Conservation (phyloP, 2,329 filamentous ascomycete genomes). For the Lithohypha guttulata region DNA sequence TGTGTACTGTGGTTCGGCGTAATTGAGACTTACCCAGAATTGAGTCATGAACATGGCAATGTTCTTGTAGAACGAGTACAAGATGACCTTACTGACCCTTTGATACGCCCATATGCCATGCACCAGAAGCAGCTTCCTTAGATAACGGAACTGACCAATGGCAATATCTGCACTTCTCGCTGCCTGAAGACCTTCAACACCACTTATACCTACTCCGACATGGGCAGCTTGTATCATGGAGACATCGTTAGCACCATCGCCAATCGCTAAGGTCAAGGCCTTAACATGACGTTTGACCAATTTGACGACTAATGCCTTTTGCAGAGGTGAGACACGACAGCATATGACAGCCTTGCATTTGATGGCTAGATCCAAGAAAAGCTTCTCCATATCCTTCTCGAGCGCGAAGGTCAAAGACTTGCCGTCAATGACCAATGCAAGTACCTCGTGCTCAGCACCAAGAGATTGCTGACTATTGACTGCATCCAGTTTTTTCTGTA, state of each 20-base stretch:
- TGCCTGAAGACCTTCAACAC: conserved; percentile 91
- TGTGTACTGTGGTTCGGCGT: neutral
- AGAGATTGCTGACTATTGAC: conserved; percentile 67
- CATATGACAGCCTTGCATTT: conserved; percentile 99
- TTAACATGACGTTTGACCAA: conserved; percentile 92
- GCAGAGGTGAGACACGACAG: conserved; percentile 80
- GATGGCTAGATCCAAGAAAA: conserved; percentile 84
- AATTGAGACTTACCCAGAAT: conserved; percentile 65
- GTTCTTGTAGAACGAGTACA: conserved; percentile 99
- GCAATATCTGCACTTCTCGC: conserved; percentile 91
- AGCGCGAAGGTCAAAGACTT: conserved; percentile 89
- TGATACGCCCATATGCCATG: conserved; percentile 98
- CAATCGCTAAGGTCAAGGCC: conserved; percentile 85
- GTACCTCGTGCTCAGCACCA: conserved; percentile 53
- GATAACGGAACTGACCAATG: conserved; percentile 89
- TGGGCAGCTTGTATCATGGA: conserved; percentile 99
- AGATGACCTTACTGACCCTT: conserved; percentile 87
- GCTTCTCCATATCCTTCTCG: conserved; percentile 84
- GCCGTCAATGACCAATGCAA: conserved; percentile 90
- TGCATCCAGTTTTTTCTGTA: conserved; percentile 87
- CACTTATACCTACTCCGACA: conserved; percentile 94
- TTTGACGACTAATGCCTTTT: conserved; percentile 96
- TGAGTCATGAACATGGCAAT: conserved; percentile 98
- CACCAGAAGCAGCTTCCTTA: conserved; percentile 86
- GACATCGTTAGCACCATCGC: conserved; percentile 97